A percentile compares a stretch with the other conserved stretches of the same genome.
phyloP scores from a whole-genome alignment of 2,329 filamentous ascomycete genomes.

The Sclerotinia glacialis region DNA sequence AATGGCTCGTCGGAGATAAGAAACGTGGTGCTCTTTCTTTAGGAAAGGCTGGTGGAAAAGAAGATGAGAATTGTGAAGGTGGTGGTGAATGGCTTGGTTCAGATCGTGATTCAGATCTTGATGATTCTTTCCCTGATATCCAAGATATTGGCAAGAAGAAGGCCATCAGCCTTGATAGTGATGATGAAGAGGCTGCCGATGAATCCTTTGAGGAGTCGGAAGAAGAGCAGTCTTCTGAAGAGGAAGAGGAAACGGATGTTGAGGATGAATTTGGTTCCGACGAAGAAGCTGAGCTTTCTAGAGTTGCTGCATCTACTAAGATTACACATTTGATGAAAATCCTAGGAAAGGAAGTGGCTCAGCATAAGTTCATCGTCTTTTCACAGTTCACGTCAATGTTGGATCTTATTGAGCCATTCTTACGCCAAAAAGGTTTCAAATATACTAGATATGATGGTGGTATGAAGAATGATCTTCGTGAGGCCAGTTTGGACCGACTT shows the following conservation, averaged over 20 bases:
- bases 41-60: conserved; percentile 77
- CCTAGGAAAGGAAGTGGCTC: conserved; percentile 69
- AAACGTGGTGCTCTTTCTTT: conserved; percentile 60
- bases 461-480: conserved; percentile 91
- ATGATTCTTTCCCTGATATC: conserved; percentile 44
- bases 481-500: conserved; percentile 76
- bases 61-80: conserved; percentile 84
- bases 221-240: conserved; percentile 26
- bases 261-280: conserved; percentile 39
- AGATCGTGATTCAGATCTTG: conserved; percentile 54
- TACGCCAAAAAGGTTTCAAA: conserved; percentile 68
- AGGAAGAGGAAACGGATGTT: conserved; percentile 39
- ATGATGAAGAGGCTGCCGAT: conserved; percentile 40
- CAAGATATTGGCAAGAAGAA: conserved; percentile 33
- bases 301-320: conserved; percentile 76
- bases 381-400: conserved; percentile 99
- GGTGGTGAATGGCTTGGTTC: conserved; percentile 76
- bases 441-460: conserved; percentile 91
- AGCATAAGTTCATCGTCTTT: conserved; percentile 98
- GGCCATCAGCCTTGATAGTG: conserved; percentile 31
- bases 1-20: conserved; percentile 74
- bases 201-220: conserved; percentile 40
- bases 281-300: conserved; percentile 46
- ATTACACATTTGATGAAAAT: conserved; percentile 82
- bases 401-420: conserved; percentile 89